A percentile compares a stretch with the other conserved stretches of the same genome.
Conservation (phyloP, 495 filamentous ascomycete genomes). For the Tuber melanosporum region DNA sequence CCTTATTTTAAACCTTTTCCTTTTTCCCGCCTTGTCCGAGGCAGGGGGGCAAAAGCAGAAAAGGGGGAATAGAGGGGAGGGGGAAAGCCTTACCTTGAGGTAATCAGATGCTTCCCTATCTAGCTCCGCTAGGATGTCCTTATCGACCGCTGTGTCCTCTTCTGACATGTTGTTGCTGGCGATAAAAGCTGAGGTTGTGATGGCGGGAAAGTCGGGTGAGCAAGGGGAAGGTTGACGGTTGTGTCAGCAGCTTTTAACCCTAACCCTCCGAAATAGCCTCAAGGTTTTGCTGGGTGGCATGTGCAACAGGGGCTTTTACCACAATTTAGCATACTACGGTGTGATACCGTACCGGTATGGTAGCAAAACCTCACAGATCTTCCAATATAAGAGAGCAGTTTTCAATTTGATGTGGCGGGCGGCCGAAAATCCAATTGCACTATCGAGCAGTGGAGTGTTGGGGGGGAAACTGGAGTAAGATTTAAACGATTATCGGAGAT, state of each 20-base stretch:
- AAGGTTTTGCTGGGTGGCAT: background rate
- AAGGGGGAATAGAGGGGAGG: background rate
- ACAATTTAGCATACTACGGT: background rate
- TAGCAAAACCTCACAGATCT: background rate
- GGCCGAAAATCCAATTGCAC: background rate
- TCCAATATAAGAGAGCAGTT: background rate
- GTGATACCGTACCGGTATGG: too few species aligned
- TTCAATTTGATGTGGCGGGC: background rate
- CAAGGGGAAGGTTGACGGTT: background rate
- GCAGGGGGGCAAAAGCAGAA: background rate
- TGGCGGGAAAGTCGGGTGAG: background rate
- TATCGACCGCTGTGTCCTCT: slow-evolving; percentile 56
- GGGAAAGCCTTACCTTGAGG: slow-evolving; percentile 57
- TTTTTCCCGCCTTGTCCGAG: background rate
- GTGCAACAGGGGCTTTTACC: background rate
- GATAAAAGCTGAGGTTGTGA: slow-evolving; percentile 2
- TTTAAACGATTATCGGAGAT: background rate
- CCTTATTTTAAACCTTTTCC: background rate
- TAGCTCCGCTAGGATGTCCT: slow-evolving; percentile 74
- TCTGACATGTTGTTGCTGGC: slow-evolving; percentile 18
- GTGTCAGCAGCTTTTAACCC: slow-evolving; percentile 7
- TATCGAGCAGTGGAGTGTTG: background rate
- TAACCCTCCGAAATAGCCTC: background rate
- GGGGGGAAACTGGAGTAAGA: background rate
- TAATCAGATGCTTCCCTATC: slow-evolving; percentile 86